These are phyloP conservation scores for Coniferiporia sulphurascens DNA, from an alignment of 1,284 basidiomycete species.

Conservation along the genomic window DNA sequence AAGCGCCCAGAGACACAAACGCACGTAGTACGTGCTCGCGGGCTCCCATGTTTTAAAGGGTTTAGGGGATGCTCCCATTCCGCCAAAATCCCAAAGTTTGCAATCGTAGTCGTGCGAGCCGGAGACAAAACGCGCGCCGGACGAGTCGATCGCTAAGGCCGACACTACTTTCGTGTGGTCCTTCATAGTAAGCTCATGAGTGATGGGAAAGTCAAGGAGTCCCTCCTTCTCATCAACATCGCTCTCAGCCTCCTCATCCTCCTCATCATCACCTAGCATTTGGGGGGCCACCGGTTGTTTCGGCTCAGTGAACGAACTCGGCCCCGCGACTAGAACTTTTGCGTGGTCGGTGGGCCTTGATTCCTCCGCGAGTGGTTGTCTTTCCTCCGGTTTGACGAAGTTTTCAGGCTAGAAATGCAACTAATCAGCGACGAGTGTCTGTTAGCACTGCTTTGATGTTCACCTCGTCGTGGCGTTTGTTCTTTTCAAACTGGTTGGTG, in stretches of 20 bases:
- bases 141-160: conserved; percentile 86
- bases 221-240: conserved; percentile 42
- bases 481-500: conserved; percentile 68
- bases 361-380: background rate
- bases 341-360: background rate
- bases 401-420: background rate
- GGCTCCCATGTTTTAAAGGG: conserved; percentile 97
- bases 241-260: conserved; percentile 31
- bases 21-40: conserved; percentile 86
- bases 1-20: conserved; percentile 28
- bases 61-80: conserved; percentile 81
- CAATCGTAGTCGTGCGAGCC: conserved; percentile 96
- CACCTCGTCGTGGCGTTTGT: conserved; percentile 47
- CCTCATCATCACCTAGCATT: conserved; percentile 31
- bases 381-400: background rate
- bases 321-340: no score
- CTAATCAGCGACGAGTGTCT: background rate
- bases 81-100: conserved; percentile 99
- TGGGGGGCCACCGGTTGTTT: background rate
- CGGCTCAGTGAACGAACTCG: no score
- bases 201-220: conserved; percentile 69
- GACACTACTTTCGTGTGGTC: conserved; percentile 95
- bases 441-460: conserved; percentile 21
- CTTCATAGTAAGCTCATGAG: conserved; percentile 86
- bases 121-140: conserved; percentile 86